Base-by-base conservation (phyloP, 805 yeast genomes). In the Candida tibetensis region DNA sequence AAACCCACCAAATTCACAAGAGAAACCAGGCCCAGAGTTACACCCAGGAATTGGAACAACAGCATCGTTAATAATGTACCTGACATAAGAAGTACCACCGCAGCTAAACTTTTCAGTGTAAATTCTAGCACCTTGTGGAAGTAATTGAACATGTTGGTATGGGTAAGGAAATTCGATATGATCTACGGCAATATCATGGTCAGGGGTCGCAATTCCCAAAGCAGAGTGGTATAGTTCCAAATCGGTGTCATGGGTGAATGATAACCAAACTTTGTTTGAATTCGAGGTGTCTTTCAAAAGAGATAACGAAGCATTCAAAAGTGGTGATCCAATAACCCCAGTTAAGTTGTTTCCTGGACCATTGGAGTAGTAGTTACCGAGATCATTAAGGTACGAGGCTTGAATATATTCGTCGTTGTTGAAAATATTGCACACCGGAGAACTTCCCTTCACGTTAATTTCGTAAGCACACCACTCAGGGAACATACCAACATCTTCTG, bases 181-280 rank as follows among this genome's bases (percentile, higher is more conserved):
- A 42, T 67, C 68, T 4, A 72, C 55, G 3, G 80, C 71, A 28
- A 78, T 66, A 28, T 67, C 64, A 3, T 59, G 48, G 15, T 55
- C 63, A 8, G 75, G 66, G 45, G 66, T 64, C 40, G 72, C 43
- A 45, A 85, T 55, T 5, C 87, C 89, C 34, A 85, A 60, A 2
- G 91, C 85, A 19, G 85, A 66, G 49, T 81, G 63, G 48, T 72
- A 79, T 29, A 81, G 65, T 45, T 79, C 66, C 29, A 85, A 59
- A 45, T 82, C 83, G 28, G 82, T 74, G 56, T 87, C 95, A 53
- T 87, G 95, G 12, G 86, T 71, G 66, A 85, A 82, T 47, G 79
- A 82, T 47, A 84, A 68, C 69, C 82, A 81, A 32, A 84, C 66
- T 39, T 74, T 81, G 42, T 71, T 73, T 6, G 56, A 52, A 25